Base-by-base conservation (phyloP, 371 early-diverging fungal genomes). In the Circinella umbellata region DNA sequence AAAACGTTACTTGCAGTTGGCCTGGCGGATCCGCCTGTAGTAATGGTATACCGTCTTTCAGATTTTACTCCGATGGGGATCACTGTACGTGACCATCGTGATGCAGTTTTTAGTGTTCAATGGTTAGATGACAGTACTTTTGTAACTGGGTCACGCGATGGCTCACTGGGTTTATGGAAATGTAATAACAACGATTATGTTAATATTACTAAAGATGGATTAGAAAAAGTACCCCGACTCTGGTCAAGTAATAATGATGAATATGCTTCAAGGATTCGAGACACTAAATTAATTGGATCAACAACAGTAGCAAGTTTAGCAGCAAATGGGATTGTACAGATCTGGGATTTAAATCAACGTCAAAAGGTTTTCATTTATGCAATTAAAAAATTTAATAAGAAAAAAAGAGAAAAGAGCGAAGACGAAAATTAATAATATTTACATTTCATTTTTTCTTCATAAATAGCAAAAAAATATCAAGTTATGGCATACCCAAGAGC, bases 91-190 rank as follows among this genome's bases (percentile, higher is more conserved):
- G 89, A 89, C 35, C 93, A 92, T 68, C 55, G 72, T 4, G 92
- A 91, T 65, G 80, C 90, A 53, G 90, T 91, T 8, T 92, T 91
- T 72, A 75, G 87, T 0, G 72, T 91, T 42, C 77, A 72, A 4
- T 91, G 90, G 88, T 37, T 88, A 6, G 74, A 79, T 35, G 90
- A 91, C 67, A 74, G 75, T 5, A 69, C 73, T 2, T 74, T 91
- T 17, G 79, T 86, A 34, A 80, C 86, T 6, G 91, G 90, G 8
- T 86, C 88, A 10, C 82, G 92, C 6, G 93, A 92, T 66, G 84
- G 82, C 14, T 79, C 85, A 5, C 66, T 81, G 61, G 68, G 80
- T 0, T 60, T 86, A 4, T 85, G 83, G 83, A 35, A 57, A 57
- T 13, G 11, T 11, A 14, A 7, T 9, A 27, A 57, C 57, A 0